Conservation (phyloP, 371 early-diverging fungal genomes). For the Mucor plumbeus region DNA sequence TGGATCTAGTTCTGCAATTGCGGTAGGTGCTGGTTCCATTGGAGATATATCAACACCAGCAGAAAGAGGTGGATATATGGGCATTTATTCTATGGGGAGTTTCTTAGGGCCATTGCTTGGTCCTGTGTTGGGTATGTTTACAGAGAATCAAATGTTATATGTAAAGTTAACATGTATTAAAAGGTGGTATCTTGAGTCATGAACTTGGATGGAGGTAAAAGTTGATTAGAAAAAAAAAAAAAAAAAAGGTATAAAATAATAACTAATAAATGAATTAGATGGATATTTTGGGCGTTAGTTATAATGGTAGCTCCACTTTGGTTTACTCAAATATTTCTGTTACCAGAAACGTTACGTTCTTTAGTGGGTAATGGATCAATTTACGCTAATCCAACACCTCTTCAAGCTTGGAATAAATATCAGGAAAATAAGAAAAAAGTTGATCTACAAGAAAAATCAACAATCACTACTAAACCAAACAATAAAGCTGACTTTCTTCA, state of each 20-base stretch:
- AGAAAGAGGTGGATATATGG: conserved; percentile 70
- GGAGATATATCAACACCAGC: conserved; percentile 66
- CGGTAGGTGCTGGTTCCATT: conserved; percentile 73
- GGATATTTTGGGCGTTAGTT: conserved; percentile 64
- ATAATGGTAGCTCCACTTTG: conserved; percentile 55
- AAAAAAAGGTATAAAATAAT: neutral
- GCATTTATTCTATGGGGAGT: conserved; percentile 54
- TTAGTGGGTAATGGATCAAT: conserved; percentile 39
- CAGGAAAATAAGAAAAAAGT: neutral
- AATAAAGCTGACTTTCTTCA: neutral
- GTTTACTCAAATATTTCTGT: conserved; percentile 49
- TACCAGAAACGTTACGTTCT: conserved; percentile 67
- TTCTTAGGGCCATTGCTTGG: conserved; percentile 42
- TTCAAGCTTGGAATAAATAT: conserved; percentile 21
- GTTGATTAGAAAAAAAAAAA: neutral
- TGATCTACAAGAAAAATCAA: neutral
- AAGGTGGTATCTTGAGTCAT: conserved; percentile 38
- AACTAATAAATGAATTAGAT: conserved; percentile 22
- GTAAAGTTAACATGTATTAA: neutral
- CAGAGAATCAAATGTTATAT: no score
- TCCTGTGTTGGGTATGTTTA: conserved; percentile 41
- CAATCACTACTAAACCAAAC: neutral
- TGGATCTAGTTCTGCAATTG: conserved; percentile 68
- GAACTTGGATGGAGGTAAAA: conserved; percentile 40
- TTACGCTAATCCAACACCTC: conserved; percentile 34